Percentiles rank a stretch among this genome's conserved stretches.
Conservation (phyloP, 2,329 filamentous ascomycete genomes). For the Apiospora rasikravindrae region DNA sequence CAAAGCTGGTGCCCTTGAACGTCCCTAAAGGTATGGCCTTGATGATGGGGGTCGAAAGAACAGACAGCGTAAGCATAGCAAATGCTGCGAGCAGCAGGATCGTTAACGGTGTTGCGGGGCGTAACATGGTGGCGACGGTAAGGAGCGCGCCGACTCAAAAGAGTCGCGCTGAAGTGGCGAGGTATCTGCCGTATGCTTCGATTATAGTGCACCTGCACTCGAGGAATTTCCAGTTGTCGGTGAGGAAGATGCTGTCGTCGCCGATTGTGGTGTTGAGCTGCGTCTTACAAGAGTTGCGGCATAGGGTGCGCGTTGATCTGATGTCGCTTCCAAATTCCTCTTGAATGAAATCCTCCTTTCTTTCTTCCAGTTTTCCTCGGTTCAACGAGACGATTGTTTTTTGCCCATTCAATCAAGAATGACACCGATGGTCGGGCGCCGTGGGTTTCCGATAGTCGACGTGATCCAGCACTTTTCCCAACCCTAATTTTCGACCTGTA, state of each 20-base stretch:
- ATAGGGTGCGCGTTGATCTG: background rate
- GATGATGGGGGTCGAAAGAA: constrained; percentile 90
- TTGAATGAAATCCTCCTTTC: background rate
- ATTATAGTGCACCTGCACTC: background rate
- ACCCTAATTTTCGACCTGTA: background rate
- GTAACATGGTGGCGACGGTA: constrained; percentile 68
- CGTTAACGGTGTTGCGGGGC: constrained; percentile 89
- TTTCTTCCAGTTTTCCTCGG: background rate
- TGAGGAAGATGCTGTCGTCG: background rate
- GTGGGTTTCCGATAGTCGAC: background rate
- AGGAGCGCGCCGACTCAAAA: constrained; percentile 38
- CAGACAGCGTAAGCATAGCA: constrained; percentile 80
- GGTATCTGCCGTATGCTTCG: background rate
- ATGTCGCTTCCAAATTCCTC: background rate
- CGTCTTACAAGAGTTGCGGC: background rate
- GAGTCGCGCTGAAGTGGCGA: constrained; percentile 32
- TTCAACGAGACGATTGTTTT: background rate
- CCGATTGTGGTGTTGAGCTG: constrained; percentile 4
- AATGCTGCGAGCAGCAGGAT: constrained; percentile 87
- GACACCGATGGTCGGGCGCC: background rate
- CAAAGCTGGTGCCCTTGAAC: constrained; percentile 79
- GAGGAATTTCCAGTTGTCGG: background rate
- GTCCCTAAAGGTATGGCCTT: constrained; percentile 82
- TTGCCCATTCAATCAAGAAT: constrained; percentile 3
- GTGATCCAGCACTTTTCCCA: constrained; percentile 16